phyloP scores from a whole-genome alignment of 73 alveolate genomes.

The Paramecium tetraurelia region DNA sequence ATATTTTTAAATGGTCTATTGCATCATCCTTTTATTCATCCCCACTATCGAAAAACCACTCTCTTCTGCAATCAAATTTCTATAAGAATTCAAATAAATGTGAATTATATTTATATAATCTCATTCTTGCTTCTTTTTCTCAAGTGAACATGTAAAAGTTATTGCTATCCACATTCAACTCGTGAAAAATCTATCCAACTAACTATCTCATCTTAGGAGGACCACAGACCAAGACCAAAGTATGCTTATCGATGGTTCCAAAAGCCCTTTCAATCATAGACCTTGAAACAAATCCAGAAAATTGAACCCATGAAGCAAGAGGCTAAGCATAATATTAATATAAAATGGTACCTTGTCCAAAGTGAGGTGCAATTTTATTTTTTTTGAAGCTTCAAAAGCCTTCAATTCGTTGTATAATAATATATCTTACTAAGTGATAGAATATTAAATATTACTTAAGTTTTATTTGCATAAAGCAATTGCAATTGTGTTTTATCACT shows the following conservation, averaged over 20 bases:
- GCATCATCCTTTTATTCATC: neutral
- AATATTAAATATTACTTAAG: constrained; percentile 45
- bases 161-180: constrained; percentile 35
- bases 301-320: no score
- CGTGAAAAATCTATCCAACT: constrained; percentile 49
- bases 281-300: no score
- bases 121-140: neutral
- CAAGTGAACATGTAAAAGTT: no score
- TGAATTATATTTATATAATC: neutral
- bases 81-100: neutral
- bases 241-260: constrained; percentile 63
- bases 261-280: constrained; percentile 48
- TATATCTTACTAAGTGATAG: neutral
- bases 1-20: neutral
- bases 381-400: neutral
- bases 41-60: neutral
- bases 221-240: constrained; percentile 73
- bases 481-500: constrained; percentile 62
- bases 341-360: neutral
- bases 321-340: no score
- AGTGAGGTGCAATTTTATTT: neutral
- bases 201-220: constrained; percentile 74
- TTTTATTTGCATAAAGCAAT: constrained; percentile 69
- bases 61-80: neutral
- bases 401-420: neutral